Evolutionary conservation across 148 eudicot genomes (phyloP).

Genomic region (Fagopyrum tataricum): DNA sequence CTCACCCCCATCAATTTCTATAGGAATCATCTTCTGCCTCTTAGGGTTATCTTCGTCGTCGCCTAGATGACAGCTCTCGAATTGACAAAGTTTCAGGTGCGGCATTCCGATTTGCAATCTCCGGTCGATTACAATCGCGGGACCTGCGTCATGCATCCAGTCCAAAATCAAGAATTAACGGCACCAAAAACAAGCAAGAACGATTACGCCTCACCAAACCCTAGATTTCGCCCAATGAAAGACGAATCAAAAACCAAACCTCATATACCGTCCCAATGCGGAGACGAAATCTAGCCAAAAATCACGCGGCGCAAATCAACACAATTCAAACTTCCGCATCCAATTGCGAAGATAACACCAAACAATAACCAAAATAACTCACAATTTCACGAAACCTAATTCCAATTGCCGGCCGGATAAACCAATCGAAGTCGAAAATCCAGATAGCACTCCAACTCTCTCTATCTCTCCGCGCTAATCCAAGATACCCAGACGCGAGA

Average conservation of each 20-base stretch:
- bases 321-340: neutral
- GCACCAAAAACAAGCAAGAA: neutral
- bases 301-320: neutral
- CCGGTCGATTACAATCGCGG: neutral
- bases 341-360: neutral
- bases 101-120: constrained; percentile 30
- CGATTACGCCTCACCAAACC: neutral
- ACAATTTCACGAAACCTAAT: constrained; percentile 8
- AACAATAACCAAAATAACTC: neutral
- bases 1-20: constrained; percentile 13
- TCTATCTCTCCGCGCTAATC: neutral
- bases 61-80: constrained; percentile 19
- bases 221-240: constrained; percentile 8
- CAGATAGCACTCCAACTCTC: neutral
- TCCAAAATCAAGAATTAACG: neutral
- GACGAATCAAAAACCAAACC: neutral
- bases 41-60: constrained; percentile 28
- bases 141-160: neutral
- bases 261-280: constrained; percentile 1
- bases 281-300: neutral
- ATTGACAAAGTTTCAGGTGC: constrained; percentile 28
- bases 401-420: neutral
- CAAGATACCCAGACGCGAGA: neutral
- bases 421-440: neutral
- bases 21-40: constrained; percentile 25